Percentiles rank a stretch among this genome's conserved stretches.
These are phyloP conservation scores for Botrytis squamosa DNA, from an alignment of 2,329 filamentous ascomycete species.

Conservation along the genomic window DNA sequence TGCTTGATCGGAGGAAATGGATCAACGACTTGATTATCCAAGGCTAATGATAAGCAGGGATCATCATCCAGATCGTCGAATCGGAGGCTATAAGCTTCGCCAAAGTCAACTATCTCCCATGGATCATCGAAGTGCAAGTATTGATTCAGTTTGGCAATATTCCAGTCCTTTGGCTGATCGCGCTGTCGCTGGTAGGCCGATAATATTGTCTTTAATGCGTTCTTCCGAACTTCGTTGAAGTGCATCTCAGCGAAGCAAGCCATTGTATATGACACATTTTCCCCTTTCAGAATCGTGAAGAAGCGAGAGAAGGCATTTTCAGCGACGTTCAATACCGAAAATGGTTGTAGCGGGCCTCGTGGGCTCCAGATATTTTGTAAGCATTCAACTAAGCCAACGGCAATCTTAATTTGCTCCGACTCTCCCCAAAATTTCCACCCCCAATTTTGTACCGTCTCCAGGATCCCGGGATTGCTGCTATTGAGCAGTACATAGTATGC, in stretches of 20 bases:
- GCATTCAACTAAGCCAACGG: constrained; percentile 58
- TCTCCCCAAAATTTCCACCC: constrained; percentile 55
- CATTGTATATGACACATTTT: constrained; percentile 64
- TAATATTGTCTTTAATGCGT: constrained; percentile 55
- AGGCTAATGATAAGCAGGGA: constrained; percentile 38
- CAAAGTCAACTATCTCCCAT: constrained; percentile 64
- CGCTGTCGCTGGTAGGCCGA: constrained; percentile 56
- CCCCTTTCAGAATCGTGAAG: constrained; percentile 58
- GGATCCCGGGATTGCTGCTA: constrained; percentile 56
- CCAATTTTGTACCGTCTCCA: constrained; percentile 56
- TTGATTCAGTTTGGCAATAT: constrained; percentile 53
- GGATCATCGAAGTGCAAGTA: constrained; percentile 67
- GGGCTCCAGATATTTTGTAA: constrained; percentile 57
- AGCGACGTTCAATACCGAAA: constrained; percentile 42
- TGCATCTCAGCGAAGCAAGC: constrained; percentile 69
- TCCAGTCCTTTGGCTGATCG: constrained; percentile 59
- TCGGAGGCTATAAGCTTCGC: constrained; percentile 55
- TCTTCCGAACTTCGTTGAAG: constrained; percentile 59
- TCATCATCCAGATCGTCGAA: constrained; percentile 47
- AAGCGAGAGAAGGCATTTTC: constrained; percentile 53
- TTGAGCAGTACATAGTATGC: constrained; percentile 65
- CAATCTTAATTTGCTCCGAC: constrained; percentile 59
- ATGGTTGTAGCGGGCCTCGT: constrained; percentile 56
- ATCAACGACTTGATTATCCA: constrained; percentile 31
- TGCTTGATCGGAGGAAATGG: constrained; percentile 54